Percentiles rank a stretch among this genome's conserved stretches.
These are phyloP conservation scores for Talaromyces sp. DNA, from an alignment of 2,329 filamentous ascomycete species.

Conservation along the genomic window DNA sequence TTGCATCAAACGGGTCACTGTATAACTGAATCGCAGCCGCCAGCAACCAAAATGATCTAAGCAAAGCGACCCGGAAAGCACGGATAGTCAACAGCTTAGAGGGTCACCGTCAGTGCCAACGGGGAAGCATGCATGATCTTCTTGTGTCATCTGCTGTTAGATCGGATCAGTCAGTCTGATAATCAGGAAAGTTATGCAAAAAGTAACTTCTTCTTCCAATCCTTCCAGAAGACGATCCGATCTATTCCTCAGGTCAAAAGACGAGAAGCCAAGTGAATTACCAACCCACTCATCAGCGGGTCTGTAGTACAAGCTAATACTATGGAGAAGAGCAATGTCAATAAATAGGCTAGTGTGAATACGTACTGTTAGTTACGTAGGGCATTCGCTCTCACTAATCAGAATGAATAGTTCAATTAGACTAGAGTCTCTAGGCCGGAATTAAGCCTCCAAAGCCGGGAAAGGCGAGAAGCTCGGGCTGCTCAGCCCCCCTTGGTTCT, in stretches of 20 bases:
- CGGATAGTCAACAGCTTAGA: background rate
- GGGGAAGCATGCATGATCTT: background rate
- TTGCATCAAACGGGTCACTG: background rate
- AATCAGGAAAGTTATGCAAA: background rate
- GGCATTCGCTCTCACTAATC: background rate
- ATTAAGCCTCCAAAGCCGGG: background rate
- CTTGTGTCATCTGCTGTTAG: background rate
- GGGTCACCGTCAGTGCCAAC: background rate
- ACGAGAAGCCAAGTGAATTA: background rate
- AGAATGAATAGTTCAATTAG: background rate
- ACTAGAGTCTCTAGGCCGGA: background rate
- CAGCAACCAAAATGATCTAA: background rate
- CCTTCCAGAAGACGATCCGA: background rate
- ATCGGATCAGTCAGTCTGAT: too few species aligned
- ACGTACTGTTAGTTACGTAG: background rate
- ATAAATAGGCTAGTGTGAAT: background rate
- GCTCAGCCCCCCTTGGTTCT: background rate
- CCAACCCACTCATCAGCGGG: background rate
- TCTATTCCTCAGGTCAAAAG: background rate
- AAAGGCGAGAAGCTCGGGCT: background rate
- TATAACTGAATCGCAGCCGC: background rate
- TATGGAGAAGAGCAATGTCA: background rate
- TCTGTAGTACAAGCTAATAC: background rate
- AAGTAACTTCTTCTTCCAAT: conserved; percentile 5
- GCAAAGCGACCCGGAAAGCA: background rate